phyloP scores from a whole-genome alignment of 2,329 filamentous ascomycete genomes.

The Colletotrichum sp. region DNA sequence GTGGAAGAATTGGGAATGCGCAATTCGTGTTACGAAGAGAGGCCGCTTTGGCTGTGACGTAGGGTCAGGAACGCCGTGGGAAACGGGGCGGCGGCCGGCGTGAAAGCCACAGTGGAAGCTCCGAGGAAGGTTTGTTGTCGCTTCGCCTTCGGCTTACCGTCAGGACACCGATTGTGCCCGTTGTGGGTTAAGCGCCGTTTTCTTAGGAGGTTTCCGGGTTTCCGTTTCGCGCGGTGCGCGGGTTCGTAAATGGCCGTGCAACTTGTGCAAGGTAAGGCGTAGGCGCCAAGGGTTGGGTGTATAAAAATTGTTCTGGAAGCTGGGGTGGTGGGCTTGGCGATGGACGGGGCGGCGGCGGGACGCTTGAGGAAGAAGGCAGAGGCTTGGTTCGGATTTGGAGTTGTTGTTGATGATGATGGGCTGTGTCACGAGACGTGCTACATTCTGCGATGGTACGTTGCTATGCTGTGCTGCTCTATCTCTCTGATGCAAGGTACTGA shows the following conservation, averaged over 20 bases:
- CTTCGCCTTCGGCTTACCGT: neutral
- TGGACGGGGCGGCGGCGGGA: neutral
- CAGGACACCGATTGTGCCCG: neutral
- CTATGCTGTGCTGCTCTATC: neutral
- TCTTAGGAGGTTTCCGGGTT: neutral
- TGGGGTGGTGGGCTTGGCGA: neutral
- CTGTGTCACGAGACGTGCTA: neutral
- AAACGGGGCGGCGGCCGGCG: neutral
- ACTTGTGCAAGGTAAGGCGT: neutral
- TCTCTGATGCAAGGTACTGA: neutral
- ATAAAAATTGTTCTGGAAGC: neutral
- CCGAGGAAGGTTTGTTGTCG: neutral
- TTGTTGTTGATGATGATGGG: neutral
- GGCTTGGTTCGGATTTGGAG: neutral
- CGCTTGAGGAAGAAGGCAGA: neutral
- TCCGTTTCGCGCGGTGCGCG: neutral
- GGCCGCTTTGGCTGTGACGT: conserved; percentile 2
- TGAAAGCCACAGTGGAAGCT: neutral
- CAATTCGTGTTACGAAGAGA: neutral
- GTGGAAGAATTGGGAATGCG: neutral
- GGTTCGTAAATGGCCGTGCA: neutral
- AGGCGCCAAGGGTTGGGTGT: neutral
- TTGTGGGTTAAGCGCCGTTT: neutral
- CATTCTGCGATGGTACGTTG: neutral
- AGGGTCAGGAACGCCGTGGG: neutral